Evolutionary conservation across 129 eudicot species (phyloP).

Genomic region (Scalesia atractyloides): DNA sequence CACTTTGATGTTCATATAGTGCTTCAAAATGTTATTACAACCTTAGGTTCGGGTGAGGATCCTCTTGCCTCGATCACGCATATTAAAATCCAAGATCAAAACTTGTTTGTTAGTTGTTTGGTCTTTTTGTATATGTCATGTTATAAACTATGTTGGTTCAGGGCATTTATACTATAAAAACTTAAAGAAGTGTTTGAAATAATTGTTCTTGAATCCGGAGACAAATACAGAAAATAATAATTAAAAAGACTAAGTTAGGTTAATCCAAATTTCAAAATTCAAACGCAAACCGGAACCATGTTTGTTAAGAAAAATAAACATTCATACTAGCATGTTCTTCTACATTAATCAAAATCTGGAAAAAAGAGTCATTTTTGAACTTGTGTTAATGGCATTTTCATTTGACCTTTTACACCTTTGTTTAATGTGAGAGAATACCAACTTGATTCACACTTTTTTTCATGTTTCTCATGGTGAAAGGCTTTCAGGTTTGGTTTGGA

Average conservation of each 20-base stretch:
- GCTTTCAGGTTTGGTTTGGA: neutral
- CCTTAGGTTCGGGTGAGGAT: neutral
- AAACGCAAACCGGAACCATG: neutral
- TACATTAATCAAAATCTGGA: too few species aligned
- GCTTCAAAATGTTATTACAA: neutral
- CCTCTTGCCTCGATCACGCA: neutral
- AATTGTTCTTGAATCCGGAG: neutral
- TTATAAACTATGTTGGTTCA: neutral
- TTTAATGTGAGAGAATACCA: neutral
- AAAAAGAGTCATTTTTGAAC: too few species aligned
- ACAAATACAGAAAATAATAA: neutral
- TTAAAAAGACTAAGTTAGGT: neutral
- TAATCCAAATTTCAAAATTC: neutral
- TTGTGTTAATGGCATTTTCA: too few species aligned
- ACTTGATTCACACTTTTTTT: neutral
- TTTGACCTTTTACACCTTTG: neutral
- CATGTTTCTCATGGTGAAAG: neutral
- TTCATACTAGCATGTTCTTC: neutral
- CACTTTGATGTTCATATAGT: neutral
- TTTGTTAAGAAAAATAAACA: neutral
- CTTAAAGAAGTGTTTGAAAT: slow-evolving; percentile 5
- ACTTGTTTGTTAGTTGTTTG: slow-evolving; percentile 1
- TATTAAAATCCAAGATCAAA: neutral
- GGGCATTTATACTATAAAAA: neutral
- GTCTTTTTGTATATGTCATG: neutral